A percentile compares a stretch with the other conserved stretches of the same genome.
Evolutionary conservation across 257 asterid species (phyloP).

Genomic region (Solanum clarkiae): DNA sequence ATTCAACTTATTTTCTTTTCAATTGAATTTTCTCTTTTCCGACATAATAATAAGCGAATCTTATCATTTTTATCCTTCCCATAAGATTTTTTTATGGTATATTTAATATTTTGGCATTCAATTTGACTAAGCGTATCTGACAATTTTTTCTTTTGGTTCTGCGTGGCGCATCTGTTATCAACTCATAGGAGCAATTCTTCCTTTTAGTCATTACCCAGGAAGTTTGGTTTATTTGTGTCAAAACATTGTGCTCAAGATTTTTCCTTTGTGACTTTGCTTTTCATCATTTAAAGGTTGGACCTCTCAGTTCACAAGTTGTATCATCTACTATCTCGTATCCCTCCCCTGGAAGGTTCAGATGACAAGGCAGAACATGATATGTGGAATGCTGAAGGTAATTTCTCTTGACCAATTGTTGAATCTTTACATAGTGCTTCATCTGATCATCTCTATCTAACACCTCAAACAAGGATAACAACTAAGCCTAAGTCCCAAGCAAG

Average conservation of each 20-base stretch:
- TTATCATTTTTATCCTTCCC: not conserved
- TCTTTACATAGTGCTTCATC: not conserved
- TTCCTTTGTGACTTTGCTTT: not conserved
- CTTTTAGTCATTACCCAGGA: not conserved
- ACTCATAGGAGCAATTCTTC: not conserved
- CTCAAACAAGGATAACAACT: not conserved
- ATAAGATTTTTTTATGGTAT: not conserved
- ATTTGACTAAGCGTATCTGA: not conserved
- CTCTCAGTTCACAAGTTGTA: constrained; percentile 55
- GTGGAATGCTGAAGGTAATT: constrained; percentile 67
- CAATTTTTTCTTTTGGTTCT: not conserved
- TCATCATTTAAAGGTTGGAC: constrained; percentile 35
- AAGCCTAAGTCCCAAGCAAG: not conserved
- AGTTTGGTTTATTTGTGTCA: not conserved
- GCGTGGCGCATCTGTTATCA: not conserved
- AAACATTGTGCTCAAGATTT: not conserved
- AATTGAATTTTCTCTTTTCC: not conserved
- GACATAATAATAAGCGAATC: not conserved
- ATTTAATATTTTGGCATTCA: not conserved
- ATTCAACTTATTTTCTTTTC: not conserved
- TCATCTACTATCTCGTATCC: constrained; percentile 47
- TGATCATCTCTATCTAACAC: not conserved
- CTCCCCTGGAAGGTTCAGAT: constrained; percentile 31
- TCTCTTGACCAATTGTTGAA: not conserved
- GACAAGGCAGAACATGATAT: constrained; percentile 29